Base-by-base conservation (phyloP, 768 basidiomycete species). In the Collybia nuda region DNA sequence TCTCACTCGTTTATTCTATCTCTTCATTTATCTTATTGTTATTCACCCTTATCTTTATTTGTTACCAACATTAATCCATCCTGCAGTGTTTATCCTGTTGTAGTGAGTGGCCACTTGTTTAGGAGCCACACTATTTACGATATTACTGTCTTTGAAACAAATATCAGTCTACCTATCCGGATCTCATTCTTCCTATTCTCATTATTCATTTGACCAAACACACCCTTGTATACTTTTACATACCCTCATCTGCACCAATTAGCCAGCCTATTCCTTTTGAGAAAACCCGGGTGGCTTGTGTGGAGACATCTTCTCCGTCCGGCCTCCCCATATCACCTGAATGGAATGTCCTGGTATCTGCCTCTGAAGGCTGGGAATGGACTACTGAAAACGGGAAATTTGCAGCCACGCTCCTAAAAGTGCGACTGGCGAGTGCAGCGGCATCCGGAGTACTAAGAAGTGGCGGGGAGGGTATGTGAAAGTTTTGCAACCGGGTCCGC, bases 211-310 rank as follows among this genome's bases (percentile, higher is more conserved):
- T 35, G 21, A 19, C 17, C 24, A 19, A 17, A 35, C 6, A 12
- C n/a, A 8, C 18, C 19, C 17, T 44, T 17, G 18, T 35, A 11
- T 35, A 17, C n/a, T 15, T 24, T 64, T 62, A 63, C 54, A 57
- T 56, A 57, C 70, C 64, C 42, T 84, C 86, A 53, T 94, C 93
- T 11, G 85, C 89, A 37, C 96, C 96, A 50, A 98, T 85, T 23
- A 98, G 75, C 96, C 96, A 98, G 23, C 95, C 95, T 46, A 98
- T 91, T 6, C 96, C 96, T 61, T 88, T 87, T 32, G 91, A 89
- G 37, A 98, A 67, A 3, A 84, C 91, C 26, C 86, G 78, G 43
- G 84, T 82, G 2, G 92, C 92, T 58, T 87, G 85, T n/a, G 79
- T 66, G 17, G 85, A 82, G 37, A 89, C 84, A 47, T 88, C 87